Conservation (phyloP, 2,329 filamentous ascomycete species). For the Neonectria coccinea region DNA sequence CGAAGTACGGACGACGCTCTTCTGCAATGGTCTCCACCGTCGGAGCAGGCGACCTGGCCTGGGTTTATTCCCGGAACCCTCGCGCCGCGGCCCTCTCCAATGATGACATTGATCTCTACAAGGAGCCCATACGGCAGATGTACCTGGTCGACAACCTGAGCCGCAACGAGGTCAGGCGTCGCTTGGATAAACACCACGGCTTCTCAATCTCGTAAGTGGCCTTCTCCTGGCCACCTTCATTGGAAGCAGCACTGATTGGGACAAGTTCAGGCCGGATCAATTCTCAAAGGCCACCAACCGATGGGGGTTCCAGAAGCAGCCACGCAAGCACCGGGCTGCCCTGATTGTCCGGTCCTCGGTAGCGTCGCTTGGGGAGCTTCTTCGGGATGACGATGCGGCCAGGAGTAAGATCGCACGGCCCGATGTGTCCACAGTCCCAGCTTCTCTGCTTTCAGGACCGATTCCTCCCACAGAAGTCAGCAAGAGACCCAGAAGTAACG, state of each 20-base stretch:
- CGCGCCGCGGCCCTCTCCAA: constrained; percentile 7
- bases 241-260: background rate
- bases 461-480: background rate
- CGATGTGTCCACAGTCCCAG: background rate
- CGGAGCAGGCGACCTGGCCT: background rate
- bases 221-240: background rate
- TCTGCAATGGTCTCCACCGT: background rate
- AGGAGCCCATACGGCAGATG: constrained; percentile 12
- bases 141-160: constrained; percentile 9
- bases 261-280: constrained; percentile 1
- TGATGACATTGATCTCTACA: constrained; percentile 11
- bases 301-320: constrained; percentile 13
- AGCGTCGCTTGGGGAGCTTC: background rate
- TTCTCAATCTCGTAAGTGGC: constrained; percentile 2
- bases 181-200: background rate
- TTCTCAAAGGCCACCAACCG: constrained; percentile 10
- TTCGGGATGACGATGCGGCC: background rate
- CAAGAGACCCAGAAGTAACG: background rate
- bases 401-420: background rate
- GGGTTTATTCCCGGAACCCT: background rate
- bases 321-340: background rate
- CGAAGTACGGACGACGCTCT: background rate
- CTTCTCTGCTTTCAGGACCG: background rate
- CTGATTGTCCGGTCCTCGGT: background rate
- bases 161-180: background rate